These are phyloP conservation scores for Sporothrix protearum DNA, from an alignment of 2,329 filamentous ascomycete genomes.

Conservation along the genomic window DNA sequence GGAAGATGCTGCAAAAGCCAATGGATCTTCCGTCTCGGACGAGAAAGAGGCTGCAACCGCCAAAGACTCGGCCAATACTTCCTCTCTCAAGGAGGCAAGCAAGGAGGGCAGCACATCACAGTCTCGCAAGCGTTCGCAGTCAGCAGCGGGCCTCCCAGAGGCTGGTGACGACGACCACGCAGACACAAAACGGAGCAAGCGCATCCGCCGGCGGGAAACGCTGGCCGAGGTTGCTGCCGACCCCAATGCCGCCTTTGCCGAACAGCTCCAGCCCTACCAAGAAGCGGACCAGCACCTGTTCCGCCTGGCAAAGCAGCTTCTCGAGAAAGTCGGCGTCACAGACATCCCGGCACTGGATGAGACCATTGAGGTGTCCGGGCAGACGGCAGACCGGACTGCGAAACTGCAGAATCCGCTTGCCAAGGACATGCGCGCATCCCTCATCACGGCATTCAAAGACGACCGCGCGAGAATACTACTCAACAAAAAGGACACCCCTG, in stretches of 20 bases:
- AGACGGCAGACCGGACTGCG: slow-evolving; percentile 46
- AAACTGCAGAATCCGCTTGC: slow-evolving; percentile 48
- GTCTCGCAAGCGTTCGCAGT: slow-evolving; percentile 57
- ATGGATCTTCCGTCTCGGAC: neutral
- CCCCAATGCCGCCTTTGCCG: slow-evolving; percentile 49
- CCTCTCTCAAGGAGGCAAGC: slow-evolving; percentile 9
- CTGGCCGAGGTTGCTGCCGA: slow-evolving; percentile 53
- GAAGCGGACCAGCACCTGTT: slow-evolving; percentile 56
- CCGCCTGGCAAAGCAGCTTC: slow-evolving; percentile 51
- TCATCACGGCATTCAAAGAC: slow-evolving; percentile 49
- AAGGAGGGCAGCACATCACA: slow-evolving; percentile 40
- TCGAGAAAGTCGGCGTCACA: slow-evolving; percentile 53
- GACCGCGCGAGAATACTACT: slow-evolving; percentile 53
- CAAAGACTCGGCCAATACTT: slow-evolving; percentile 10
- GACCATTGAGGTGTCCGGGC: slow-evolving; percentile 50
- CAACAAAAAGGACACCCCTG: slow-evolving; percentile 51
- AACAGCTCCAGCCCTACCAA: slow-evolving; percentile 55
- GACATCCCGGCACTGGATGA: slow-evolving; percentile 40
- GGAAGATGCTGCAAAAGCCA: neutral
- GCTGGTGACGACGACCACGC: slow-evolving; percentile 49
- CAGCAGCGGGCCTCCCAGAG: slow-evolving; percentile 56
- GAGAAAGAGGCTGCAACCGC: neutral
- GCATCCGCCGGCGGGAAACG: slow-evolving; percentile 59
- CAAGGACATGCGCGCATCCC: slow-evolving; percentile 47
- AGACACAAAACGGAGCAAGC: slow-evolving; percentile 61